These are phyloP conservation scores for Pulveroboletus frians DNA, from an alignment of 768 basidiomycete species.

Conservation along the genomic window DNA sequence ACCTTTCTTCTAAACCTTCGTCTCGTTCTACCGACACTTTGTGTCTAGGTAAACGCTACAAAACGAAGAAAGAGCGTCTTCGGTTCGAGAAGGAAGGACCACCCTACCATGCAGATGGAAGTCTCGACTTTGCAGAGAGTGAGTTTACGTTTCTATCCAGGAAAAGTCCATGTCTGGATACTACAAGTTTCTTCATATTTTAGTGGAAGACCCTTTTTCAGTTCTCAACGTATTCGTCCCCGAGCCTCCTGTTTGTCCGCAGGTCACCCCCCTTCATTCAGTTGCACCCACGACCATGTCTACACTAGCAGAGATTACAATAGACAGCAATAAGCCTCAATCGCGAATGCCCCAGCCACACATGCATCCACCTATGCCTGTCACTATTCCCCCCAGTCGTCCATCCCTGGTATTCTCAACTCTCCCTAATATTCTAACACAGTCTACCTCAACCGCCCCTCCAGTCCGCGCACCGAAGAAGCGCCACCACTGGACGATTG, in stretches of 20 bases:
- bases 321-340: constrained; percentile 1
- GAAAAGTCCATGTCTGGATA: neutral
- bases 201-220: constrained; percentile 78
- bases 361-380: constrained; percentile 23
- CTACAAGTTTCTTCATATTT: constrained; percentile 1
- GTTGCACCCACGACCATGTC: constrained; percentile 27
- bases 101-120: constrained; percentile 68
- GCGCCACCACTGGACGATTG: constrained; percentile 58
- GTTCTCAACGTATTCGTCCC: constrained; percentile 59
- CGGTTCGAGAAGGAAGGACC: constrained; percentile 75
- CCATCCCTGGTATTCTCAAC: constrained; percentile 16
- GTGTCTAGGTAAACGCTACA: constrained; percentile 57
- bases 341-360: constrained; percentile 2
- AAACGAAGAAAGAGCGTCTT: constrained; percentile 75
- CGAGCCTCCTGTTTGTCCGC: constrained; percentile 51
- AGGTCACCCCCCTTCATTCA: constrained; percentile 53
- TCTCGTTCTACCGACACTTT: neutral
- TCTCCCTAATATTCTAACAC: neutral
- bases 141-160: constrained; percentile 20
- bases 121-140: constrained; percentile 71
- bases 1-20: neutral
- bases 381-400: constrained; percentile 23
- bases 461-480: constrained; percentile 18
- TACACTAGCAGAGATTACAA: neutral
- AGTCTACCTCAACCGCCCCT: neutral